phyloP scores from a whole-genome alignment of 345 rosid genomes.

The Theobroma cacao region DNA sequence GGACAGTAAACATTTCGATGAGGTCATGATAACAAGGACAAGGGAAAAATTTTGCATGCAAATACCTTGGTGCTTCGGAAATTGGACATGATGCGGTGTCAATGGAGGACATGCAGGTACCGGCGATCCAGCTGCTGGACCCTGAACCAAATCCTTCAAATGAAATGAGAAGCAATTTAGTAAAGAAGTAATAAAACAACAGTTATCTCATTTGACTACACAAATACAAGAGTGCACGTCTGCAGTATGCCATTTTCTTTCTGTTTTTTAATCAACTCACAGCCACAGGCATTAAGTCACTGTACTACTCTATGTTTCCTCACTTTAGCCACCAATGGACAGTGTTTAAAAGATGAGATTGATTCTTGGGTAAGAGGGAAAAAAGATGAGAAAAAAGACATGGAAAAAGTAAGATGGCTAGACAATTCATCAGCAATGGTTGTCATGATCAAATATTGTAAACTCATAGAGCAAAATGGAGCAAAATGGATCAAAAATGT shows the following conservation, averaged over 20 bases:
- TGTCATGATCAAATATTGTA: background rate
- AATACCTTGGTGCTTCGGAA: too few species aligned
- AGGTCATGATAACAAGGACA: too few species aligned
- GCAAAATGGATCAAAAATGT: too few species aligned
- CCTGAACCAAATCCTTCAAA: conserved; percentile 58
- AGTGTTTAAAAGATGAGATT: background rate
- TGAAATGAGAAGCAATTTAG: conserved; percentile 16
- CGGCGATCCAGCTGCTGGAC: conserved; percentile 43
- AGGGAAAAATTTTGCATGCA: too few species aligned
- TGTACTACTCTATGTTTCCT: background rate
- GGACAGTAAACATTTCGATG: too few species aligned
- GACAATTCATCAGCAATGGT: background rate
- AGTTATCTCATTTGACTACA: background rate
- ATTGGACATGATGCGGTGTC: conserved; percentile 50
- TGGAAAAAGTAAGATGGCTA: background rate
- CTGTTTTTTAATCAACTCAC: background rate
- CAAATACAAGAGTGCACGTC: background rate
- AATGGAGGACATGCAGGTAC: conserved; percentile 49
- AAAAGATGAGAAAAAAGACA: background rate
- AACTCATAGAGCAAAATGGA: background rate
- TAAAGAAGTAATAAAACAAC: background rate
- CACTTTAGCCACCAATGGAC: background rate
- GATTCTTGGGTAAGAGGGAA: background rate
- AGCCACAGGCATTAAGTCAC: background rate
- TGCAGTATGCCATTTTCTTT: background rate